Evolutionary conservation across 495 filamentous ascomycete species (phyloP), one percentile per base, ranked within the genome.

Genomic region (Hypoxylon crocopeplum): DNA sequence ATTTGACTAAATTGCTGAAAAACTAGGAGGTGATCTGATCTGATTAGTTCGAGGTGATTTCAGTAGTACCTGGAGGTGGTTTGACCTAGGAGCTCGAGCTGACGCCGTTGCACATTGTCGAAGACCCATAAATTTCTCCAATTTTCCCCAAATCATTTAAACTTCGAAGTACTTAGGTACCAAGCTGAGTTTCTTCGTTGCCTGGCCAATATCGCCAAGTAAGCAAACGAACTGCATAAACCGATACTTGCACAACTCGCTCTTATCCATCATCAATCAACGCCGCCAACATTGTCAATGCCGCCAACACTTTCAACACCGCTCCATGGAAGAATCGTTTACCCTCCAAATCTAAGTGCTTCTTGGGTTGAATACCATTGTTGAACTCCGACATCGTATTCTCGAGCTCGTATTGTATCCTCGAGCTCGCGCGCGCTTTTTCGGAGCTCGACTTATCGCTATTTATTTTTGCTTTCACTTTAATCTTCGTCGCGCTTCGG

Each of bases 381-480:
- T 42, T n/a, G n/a, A n/a, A 12, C 25, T 5, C 25, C 10, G 25
- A 5, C 10, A 29, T 34, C 3, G 3, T 16, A 44, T 19, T 33
- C 19, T 33, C 32, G 8, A 12, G 37, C 51, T 7, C 8, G 13
- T 25, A n/a, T n/a, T n/a, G n/a, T 17, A 21, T 29, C 15, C 34
- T 51, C 37, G 24, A 49, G 34, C 24, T 48, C 33, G 37, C 39
- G 49, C 49, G 32, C 24, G 30, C 22, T 17, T n/a, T 46, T 54
- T 62, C 17, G 66, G 64, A 65, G 73, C 72, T 33, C 55, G 62
- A 64, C 64, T 68, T 75, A 29, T 29, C 34, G 64, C 68, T 48
- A 68, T 63, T 37, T 71, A 51, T 55, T 71, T 48, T 51, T 46
- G 16, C 15, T 40, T 72, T 34, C 57, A 65, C 45, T 57, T 72